Base-by-base conservation (phyloP, 1,284 basidiomycete species). In the Mixia osmundae region DNA sequence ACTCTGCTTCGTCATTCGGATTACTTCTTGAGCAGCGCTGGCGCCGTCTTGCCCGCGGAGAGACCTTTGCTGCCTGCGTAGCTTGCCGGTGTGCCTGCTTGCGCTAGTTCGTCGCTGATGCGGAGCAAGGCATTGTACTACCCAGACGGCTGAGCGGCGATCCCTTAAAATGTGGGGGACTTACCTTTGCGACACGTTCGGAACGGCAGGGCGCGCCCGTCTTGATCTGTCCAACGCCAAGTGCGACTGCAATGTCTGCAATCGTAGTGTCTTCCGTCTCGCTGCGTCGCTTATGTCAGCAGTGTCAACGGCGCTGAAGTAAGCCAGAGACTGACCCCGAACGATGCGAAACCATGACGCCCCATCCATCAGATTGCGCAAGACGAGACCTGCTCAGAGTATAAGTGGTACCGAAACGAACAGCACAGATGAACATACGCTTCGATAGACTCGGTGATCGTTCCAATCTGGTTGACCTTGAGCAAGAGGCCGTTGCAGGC, bases 281-380 rank as follows among this genome's bases (percentile, higher is more conserved):
- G 28, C 80, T 82, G 66, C 3, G 19, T 10, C 15, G 11, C 4
- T 10, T 10, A 25, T 10, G 11, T 35, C 18, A 10, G 23, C 5
- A 8, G 15, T 16, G 18, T 5, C 12, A 4, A 3, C n/a, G 1
- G 8, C 11, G 14, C 4, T 15, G 16, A 1, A 20, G 15, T 14
- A 12, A 47, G 37, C 46, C 55, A 52, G 57, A 53, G 30, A 55
- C 57, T 48, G 95, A 87, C 57, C 89, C 89, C 46, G 76, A 85
- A 52, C 91, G 85, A 71, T 97, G 91, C 46, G 87, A 95, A 58
- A 91, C 78, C 89, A 97, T 97, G 62, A 95, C 80, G 59, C 80
- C 85, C 89, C 89, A 97, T 47, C 79, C 79, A 56, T 85, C 82
- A 28, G 79, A 85, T 62, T 95, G 87, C 37, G 87, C 62, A 54